Evolutionary conservation across 805 yeast genomes (phyloP).

Genomic region (Yarrowia osloensis): DNA sequence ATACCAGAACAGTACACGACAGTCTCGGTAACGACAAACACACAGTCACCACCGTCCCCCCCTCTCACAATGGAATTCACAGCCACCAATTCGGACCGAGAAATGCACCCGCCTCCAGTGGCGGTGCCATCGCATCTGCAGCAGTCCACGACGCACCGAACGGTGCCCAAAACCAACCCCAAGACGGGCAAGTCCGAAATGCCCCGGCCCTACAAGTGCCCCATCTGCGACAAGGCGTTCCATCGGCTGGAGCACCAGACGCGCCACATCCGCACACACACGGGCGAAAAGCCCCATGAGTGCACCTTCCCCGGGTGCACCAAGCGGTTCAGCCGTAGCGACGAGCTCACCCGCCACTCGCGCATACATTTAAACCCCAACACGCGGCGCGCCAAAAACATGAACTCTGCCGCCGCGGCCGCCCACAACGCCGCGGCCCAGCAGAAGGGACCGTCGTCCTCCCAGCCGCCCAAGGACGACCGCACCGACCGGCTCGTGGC

Average conservation of each 20-base stretch:
- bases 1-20: too few species aligned
- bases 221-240: slow-evolving; percentile 81
- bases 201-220: slow-evolving; percentile 76
- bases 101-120: slow-evolving; percentile 28
- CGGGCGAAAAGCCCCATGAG: slow-evolving; percentile 89
- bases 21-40: too few species aligned
- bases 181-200: slow-evolving; percentile 28
- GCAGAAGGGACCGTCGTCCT: background rate
- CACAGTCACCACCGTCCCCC: background rate
- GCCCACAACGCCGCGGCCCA: slow-evolving; percentile 32
- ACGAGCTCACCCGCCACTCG: slow-evolving; percentile 83
- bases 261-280: slow-evolving; percentile 86
- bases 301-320: slow-evolving; percentile 84
- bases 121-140: slow-evolving; percentile 30
- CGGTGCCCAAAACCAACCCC: slow-evolving; percentile 31
- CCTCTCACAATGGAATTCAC: slow-evolving; percentile 20
- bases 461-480: slow-evolving; percentile 14
- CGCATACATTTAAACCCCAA: slow-evolving; percentile 63
- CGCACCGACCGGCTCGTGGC: slow-evolving; percentile 12
- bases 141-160: slow-evolving; percentile 25
- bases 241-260: slow-evolving; percentile 90
- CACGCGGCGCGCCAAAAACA: slow-evolving; percentile 39
- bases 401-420: slow-evolving; percentile 32
- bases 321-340: slow-evolving; percentile 76
- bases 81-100: slow-evolving; percentile 24